These are phyloP conservation scores for Debaryomyces prosopidis DNA, from an alignment of 805 yeast species.

Conservation along the genomic window DNA sequence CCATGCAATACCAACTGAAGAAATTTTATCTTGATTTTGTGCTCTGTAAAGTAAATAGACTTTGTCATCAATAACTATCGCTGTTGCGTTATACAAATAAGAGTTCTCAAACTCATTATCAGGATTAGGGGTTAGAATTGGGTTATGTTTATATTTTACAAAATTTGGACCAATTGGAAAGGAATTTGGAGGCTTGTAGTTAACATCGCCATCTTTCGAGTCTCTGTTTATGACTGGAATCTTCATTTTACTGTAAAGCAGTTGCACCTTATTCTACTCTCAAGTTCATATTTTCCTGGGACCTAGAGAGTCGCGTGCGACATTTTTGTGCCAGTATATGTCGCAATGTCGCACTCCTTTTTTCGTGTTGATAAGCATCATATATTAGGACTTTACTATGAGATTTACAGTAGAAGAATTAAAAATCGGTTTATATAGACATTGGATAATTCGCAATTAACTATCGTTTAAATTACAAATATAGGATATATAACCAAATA, in stretches of 20 bases:
- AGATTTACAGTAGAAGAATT: too few species aligned
- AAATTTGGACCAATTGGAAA: conserved; percentile 46
- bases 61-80: conserved; percentile 38
- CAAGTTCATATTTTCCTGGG: too few species aligned
- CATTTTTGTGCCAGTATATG: conserved; percentile 1
- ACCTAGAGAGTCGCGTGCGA: background rate
- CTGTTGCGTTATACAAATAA: conserved; percentile 42
- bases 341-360: background rate
- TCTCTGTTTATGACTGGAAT: conserved; percentile 26
- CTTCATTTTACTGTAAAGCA: conserved; percentile 16
- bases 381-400: background rate
- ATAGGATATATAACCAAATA: too few species aligned
- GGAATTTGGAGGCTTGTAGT: conserved; percentile 32
- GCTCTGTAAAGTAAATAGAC: conserved; percentile 41
- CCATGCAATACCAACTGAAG: conserved; percentile 43
- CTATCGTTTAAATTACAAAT: too few species aligned
- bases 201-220: conserved; percentile 29
- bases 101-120: conserved; percentile 37
- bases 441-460: too few species aligned
- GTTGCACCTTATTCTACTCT: background rate
- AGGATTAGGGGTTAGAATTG: conserved; percentile 40
- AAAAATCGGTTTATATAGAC: too few species aligned
- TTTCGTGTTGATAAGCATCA: background rate
- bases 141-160: conserved; percentile 33
- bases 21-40: conserved; percentile 32